Evolutionary conservation across 1,284 basidiomycete species (phyloP).

Genomic region (Malassezia restricta): DNA sequence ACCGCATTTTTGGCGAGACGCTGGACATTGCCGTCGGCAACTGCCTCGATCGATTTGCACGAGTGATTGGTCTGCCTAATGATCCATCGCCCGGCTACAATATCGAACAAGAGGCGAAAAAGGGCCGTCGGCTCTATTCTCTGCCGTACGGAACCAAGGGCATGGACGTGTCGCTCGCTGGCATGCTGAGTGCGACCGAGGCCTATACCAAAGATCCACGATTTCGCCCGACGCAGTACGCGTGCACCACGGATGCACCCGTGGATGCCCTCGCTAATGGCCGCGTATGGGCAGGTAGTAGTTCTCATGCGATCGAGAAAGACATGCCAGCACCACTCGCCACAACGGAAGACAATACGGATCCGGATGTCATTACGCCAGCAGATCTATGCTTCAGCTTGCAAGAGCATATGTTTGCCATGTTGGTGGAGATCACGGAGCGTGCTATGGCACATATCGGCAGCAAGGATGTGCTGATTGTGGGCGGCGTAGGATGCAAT

Average conservation of each 20-base stretch:
- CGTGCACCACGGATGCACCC: constrained; percentile 8
- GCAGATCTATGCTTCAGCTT: constrained; percentile 92
- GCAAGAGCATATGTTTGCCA: constrained; percentile 93
- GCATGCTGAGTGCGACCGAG: constrained; percentile 77
- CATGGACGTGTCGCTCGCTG: constrained; percentile 93
- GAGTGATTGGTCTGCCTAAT: constrained; percentile 89
- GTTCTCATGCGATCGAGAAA: background rate
- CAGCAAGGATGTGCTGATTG: constrained; percentile 87
- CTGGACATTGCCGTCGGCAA: constrained; percentile 98
- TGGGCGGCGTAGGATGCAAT: constrained; percentile 87
- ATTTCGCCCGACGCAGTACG: constrained; percentile 18
- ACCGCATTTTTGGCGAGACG: constrained; percentile 97
- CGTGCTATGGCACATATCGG: constrained; percentile 98
- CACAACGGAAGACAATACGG: background rate
- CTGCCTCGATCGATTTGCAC: constrained; percentile 89
- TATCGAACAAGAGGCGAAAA: constrained; percentile 88
- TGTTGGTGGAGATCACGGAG: constrained; percentile 98
- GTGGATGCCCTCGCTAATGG: constrained; percentile 39
- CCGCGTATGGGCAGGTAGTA: constrained; percentile 21
- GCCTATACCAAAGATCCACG: constrained; percentile 55
- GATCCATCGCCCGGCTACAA: constrained; percentile 97
- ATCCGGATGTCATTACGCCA: constrained; percentile 57
- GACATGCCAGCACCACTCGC: constrained; percentile 10
- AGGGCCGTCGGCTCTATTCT: constrained; percentile 61
- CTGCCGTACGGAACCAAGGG: constrained; percentile 96